Percentiles rank a stretch among this genome's conserved stretches.
These are phyloP conservation scores for Circinella minor DNA, from an alignment of 371 early-diverging fungal species.

Conservation along the genomic window DNA sequence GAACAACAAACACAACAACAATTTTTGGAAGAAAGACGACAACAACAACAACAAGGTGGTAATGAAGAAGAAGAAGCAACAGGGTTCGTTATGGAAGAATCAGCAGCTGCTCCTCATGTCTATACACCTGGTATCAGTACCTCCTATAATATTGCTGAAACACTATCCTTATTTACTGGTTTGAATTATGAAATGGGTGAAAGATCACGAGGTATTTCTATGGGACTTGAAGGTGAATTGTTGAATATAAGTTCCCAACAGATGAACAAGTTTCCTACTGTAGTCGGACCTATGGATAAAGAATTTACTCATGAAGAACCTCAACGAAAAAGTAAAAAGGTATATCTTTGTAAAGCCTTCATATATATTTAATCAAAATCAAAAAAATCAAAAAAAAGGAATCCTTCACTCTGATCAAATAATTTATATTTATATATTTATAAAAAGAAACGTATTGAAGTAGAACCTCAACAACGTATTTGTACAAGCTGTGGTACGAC, in stretches of 20 bases:
- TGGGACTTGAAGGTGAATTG: slow-evolving; percentile 37
- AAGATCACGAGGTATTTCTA: slow-evolving; percentile 39
- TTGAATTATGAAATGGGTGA: slow-evolving; percentile 40
- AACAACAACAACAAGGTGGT: background rate
- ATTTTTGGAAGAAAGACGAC: slow-evolving; percentile 1
- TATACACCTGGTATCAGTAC: slow-evolving; percentile 38
- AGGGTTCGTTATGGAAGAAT: background rate
- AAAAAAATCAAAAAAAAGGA: no score
- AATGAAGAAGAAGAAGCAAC: no score
- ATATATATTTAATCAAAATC: no score
- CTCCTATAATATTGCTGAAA: slow-evolving; percentile 27
- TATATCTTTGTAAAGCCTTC: background rate
- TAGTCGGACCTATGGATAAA: slow-evolving; percentile 19
- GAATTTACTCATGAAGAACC: slow-evolving; percentile 6
- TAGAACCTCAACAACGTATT: slow-evolving; percentile 23
- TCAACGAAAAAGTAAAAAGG: slow-evolving; percentile 24
- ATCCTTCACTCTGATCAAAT: no score
- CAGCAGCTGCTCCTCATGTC: slow-evolving; percentile 24
- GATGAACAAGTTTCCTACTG: slow-evolving; percentile 8
- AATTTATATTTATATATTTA: no score
- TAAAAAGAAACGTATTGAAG: slow-evolving; percentile 9
- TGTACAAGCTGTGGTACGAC: slow-evolving; percentile 71
- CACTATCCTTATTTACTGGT: slow-evolving; percentile 40
- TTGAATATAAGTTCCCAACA: slow-evolving; percentile 15
- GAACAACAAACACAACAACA: slow-evolving; percentile 5